These are phyloP conservation scores for Stramenopiles sp. DNA, from an alignment of 352 stramenopile species.

Conservation along the genomic window DNA sequence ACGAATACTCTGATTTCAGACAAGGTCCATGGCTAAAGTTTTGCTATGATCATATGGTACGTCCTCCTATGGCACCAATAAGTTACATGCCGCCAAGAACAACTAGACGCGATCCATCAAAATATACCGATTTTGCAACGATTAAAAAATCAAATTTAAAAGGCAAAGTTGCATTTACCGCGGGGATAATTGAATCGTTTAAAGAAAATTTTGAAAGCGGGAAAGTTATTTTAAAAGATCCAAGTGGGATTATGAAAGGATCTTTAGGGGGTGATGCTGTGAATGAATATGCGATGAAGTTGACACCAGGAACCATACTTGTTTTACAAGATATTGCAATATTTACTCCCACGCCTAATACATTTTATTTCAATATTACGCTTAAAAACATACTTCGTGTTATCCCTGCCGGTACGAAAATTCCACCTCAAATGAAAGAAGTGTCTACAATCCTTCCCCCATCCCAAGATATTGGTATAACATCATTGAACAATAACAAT, in stretches of 20 bases:
- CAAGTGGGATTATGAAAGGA: neutral
- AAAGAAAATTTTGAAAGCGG: neutral
- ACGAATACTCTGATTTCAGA: neutral
- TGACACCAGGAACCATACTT: neutral
- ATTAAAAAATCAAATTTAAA: neutral
- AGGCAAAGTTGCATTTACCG: neutral
- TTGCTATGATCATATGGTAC: neutral
- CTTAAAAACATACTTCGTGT: neutral
- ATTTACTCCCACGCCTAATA: neutral
- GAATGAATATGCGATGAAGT: neutral
- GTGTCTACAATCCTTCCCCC: neutral
- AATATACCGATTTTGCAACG: neutral
- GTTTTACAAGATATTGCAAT: neutral
- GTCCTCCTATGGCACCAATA: neutral
- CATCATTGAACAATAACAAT: too few relatives aligned
- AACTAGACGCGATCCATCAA: neutral
- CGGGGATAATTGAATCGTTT: neutral
- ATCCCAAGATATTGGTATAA: neutral
- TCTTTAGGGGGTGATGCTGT: neutral
- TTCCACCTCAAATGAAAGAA: neutral
- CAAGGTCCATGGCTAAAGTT: neutral
- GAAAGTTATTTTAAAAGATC: neutral
- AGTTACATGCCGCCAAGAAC: neutral
- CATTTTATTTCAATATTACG: neutral
- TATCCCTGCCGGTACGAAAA: neutral